Evolutionary conservation across 2,329 filamentous ascomycete genomes (phyloP).

Genomic region (Phialemonium atrogriseum): DNA sequence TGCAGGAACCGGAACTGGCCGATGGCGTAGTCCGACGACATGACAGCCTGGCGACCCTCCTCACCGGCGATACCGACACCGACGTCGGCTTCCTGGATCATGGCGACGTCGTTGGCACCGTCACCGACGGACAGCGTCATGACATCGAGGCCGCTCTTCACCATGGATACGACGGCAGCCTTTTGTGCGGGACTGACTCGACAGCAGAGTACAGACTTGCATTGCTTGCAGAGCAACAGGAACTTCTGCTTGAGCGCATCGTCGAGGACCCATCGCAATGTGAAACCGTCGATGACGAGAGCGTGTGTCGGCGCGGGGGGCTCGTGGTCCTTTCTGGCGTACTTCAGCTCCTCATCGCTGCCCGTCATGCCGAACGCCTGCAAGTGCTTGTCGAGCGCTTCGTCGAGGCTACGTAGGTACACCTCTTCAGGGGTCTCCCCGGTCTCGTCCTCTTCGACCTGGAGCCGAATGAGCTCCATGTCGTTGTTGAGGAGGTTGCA

Average conservation of each 20-base stretch:
- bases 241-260: conserved; percentile 85
- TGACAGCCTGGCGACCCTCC: conserved; percentile 85
- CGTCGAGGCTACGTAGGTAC: conserved; percentile 51
- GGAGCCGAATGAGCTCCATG: conserved; percentile 92
- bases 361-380: conserved; percentile 70
- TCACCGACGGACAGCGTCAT: conserved; percentile 94
- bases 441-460: conserved; percentile 66
- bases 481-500: conserved; percentile 96
- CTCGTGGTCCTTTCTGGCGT: conserved; percentile 74
- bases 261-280: conserved; percentile 77
- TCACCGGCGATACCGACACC: conserved; percentile 92
- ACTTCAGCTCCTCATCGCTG: conserved; percentile 73
- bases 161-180: conserved; percentile 91
- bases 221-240: conserved; percentile 90
- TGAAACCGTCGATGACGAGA: conserved; percentile 90
- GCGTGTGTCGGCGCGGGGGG: conserved; percentile 83
- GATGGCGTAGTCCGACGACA: conserved; percentile 95
- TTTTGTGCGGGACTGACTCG: conserved; percentile 96
- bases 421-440: conserved; percentile 36
- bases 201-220: conserved; percentile 92
- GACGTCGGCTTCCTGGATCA: conserved; percentile 97
- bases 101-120: conserved; percentile 91
- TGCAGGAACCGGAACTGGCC: conserved; percentile 88
- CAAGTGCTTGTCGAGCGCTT: conserved; percentile 67
- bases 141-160: conserved; percentile 89